A percentile compares a stretch with the other conserved stretches of the same genome.
Evolutionary conservation across 306 rosid species (phyloP).

Genomic region (Herpetospermum pedunculosum): DNA sequence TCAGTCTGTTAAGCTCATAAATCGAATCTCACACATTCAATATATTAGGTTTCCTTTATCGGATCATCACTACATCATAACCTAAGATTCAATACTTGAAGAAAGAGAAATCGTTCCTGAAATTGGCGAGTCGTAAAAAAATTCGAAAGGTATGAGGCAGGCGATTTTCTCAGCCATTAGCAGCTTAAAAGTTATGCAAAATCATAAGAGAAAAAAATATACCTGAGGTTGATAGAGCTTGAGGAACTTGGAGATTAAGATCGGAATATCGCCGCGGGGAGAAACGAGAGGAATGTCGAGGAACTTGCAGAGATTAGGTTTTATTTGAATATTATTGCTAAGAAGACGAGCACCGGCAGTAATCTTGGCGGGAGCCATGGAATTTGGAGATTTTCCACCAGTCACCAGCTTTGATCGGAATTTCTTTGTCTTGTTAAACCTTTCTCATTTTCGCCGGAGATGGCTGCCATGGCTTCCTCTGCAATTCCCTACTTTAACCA

Average conservation of each 20-base stretch:
- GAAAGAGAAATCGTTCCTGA: background rate
- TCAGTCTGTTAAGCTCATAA: background rate
- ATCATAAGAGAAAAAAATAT: background rate
- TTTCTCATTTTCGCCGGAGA: background rate
- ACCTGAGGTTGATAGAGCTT: constrained; percentile 42
- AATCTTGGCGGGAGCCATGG: background rate
- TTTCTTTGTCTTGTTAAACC: background rate
- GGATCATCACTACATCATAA: background rate
- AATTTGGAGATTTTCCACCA: background rate
- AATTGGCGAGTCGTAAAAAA: background rate
- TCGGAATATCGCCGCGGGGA: constrained; percentile 26
- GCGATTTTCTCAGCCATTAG: background rate
- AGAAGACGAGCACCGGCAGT: background rate
- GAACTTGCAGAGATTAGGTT: constrained; percentile 32
- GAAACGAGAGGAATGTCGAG: constrained; percentile 32
- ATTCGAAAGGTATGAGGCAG: background rate
- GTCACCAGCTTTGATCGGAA: background rate
- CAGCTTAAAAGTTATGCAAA: background rate
- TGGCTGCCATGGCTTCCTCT: background rate
- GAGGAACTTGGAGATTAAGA: constrained; percentile 41
- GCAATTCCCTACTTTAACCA: background rate
- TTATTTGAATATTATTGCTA: background rate
- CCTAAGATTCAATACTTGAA: background rate
- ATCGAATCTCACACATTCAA: background rate
- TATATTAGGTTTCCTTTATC: background rate